Evolutionary conservation across 2,329 filamentous ascomycete species (phyloP).

Genomic region (Fusarium nygamai): DNA sequence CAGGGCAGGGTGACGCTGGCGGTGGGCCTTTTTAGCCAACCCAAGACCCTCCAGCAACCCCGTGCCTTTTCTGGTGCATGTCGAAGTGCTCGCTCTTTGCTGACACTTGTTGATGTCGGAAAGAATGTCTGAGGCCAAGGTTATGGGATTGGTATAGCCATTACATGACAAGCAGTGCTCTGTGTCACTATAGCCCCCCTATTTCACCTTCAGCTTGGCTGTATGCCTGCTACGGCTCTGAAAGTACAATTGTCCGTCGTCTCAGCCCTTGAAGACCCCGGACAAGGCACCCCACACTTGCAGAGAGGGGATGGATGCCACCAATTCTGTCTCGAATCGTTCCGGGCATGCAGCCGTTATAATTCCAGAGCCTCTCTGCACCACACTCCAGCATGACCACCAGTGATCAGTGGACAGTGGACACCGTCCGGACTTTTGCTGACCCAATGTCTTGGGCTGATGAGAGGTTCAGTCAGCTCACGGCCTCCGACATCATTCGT

Average conservation of each 20-base stretch:
- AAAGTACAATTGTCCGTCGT: conserved; percentile 1
- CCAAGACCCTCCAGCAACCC: conserved; percentile 36
- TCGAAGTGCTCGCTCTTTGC: conserved; percentile 13
- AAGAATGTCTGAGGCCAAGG: neutral
- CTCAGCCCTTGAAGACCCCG: conserved; percentile 20
- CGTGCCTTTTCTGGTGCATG: conserved; percentile 27
- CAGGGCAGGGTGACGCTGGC: conserved; percentile 33
- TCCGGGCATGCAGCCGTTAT: conserved; percentile 26
- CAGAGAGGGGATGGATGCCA: conserved; percentile 22
- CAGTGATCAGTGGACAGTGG: conserved; percentile 8
- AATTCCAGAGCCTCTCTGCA: conserved; percentile 36
- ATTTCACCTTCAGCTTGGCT: neutral
- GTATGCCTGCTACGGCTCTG: neutral
- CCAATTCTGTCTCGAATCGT: conserved; percentile 28
- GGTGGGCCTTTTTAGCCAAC: conserved; percentile 34
- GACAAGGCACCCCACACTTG: conserved; percentile 27
- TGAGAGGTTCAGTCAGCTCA: conserved; percentile 28
- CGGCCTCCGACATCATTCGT: conserved; percentile 31
- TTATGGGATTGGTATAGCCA: neutral
- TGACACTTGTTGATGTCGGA: conserved; percentile 3
- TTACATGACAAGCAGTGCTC: neutral
- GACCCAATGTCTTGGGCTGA: conserved; percentile 29
- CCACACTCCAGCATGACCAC: conserved; percentile 17
- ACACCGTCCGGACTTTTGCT: conserved; percentile 8
- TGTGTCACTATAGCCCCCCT: neutral